phyloP scores from a whole-genome alignment of 2,329 filamentous ascomycete species.

The Monosporascus sp. region DNA sequence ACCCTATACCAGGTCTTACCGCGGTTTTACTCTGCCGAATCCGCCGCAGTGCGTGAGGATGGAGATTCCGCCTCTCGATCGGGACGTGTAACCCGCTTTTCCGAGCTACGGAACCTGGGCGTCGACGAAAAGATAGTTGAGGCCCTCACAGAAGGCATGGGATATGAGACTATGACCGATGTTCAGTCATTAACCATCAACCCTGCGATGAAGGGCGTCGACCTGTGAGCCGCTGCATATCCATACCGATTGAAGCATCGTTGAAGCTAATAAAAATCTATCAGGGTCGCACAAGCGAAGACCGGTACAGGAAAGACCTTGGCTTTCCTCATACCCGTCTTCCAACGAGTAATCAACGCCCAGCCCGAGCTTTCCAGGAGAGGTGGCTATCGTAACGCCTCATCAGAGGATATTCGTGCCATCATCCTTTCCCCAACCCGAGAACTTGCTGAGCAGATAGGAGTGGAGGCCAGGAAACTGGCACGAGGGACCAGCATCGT shows the following conservation, averaged over 20 bases:
- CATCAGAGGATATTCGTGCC: conserved; percentile 58
- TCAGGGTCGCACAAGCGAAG: conserved; percentile 84
- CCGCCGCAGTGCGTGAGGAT: conserved; percentile 11
- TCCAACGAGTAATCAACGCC: conserved; percentile 69
- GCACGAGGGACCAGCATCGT: conserved; percentile 59
- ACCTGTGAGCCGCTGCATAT: conserved; percentile 58
- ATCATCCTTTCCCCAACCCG: conserved; percentile 75
- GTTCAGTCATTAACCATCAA: conserved; percentile 84
- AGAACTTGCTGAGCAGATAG: conserved; percentile 77
- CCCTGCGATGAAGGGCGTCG: conserved; percentile 70
- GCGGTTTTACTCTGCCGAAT: conserved; percentile 19
- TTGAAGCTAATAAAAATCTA: conserved; percentile 7
- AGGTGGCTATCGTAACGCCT: conserved; percentile 28
- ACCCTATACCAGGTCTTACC: conserved; percentile 12
- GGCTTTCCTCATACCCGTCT: conserved; percentile 80
- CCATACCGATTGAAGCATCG: not conserved
- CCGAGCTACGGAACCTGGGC: conserved; percentile 38
- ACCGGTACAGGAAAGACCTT: conserved; percentile 97
- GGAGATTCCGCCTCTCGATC: conserved; percentile 11
- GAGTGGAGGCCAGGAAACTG: conserved; percentile 69
- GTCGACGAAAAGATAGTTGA: conserved; percentile 62
- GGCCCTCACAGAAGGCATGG: conserved; percentile 67
- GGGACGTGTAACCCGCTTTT: conserved; percentile 35
- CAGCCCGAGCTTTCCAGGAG: conserved; percentile 56
- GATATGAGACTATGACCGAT: conserved; percentile 81